Evolutionary conservation across 139 green algal species (phyloP).

Genomic region (Coccomyxa sp.): DNA sequence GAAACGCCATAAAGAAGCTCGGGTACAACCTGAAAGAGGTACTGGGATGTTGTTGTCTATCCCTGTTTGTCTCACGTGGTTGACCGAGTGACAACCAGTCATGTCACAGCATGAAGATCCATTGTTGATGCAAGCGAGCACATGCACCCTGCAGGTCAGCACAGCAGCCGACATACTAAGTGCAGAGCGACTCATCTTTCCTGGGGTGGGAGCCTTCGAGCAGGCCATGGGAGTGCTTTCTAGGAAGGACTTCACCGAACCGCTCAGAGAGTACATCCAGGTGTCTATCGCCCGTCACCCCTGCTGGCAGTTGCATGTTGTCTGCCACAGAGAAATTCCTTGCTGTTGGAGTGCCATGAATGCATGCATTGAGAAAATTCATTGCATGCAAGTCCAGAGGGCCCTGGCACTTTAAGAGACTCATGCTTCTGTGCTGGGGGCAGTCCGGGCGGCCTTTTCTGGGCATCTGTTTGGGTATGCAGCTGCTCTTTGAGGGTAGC

Average conservation of each 20-base stretch:
- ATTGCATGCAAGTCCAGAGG: no score
- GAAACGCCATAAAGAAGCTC: constrained; percentile 91
- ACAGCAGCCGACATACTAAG: constrained; percentile 59
- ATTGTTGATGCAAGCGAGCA: no score
- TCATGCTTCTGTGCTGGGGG: neutral
- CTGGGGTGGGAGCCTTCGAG: constrained; percentile 91
- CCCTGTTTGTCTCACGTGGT: neutral
- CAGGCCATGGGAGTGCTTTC: constrained; percentile 81
- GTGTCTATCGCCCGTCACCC: constrained; percentile 19
- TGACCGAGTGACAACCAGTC: neutral
- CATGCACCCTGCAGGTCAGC: constrained; percentile 8
- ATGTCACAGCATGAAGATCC: no score
- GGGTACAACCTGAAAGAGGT: constrained; percentile 91
- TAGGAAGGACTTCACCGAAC: constrained; percentile 56
- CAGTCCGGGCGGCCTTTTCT: constrained; percentile 84
- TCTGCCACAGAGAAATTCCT: no score
- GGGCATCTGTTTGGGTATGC: constrained; percentile 96
- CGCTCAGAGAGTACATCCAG: constrained; percentile 83
- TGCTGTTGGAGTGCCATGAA: no score
- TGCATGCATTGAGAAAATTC: no score
- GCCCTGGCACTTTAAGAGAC: no score
- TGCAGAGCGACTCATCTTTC: constrained; percentile 89
- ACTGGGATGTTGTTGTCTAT: neutral
- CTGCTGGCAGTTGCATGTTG: no score
- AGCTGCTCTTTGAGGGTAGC: constrained; percentile 95